A percentile compares a stretch with the other conserved stretches of the same genome.
Evolutionary conservation across 2,329 filamentous ascomycete species (phyloP).

Genomic region (Aureobasidium lini): DNA sequence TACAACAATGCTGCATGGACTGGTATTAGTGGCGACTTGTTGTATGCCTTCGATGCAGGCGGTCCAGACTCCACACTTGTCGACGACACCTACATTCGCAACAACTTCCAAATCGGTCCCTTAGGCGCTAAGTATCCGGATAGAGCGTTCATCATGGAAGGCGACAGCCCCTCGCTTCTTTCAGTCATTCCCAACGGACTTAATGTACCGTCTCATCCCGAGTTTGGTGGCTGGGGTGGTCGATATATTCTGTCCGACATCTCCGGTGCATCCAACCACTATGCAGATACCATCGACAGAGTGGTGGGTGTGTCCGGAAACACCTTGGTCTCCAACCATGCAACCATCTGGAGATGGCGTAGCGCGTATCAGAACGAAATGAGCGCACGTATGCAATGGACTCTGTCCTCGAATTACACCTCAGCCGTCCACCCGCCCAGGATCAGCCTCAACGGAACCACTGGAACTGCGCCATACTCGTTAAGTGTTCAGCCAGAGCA

Average conservation of each 20-base stretch:
- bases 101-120: slow-evolving; percentile 47
- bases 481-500: slow-evolving; percentile 36
- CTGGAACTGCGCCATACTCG: slow-evolving; percentile 31
- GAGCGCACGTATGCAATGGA: slow-evolving; percentile 44
- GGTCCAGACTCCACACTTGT: slow-evolving; percentile 44
- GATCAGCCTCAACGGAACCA: slow-evolving; percentile 35
- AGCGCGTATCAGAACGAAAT: slow-evolving; percentile 47
- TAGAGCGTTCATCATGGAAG: slow-evolving; percentile 46
- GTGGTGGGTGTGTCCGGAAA: slow-evolving; percentile 29
- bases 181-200: slow-evolving; percentile 45
- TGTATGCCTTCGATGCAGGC: slow-evolving; percentile 41
- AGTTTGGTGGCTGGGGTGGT: slow-evolving; percentile 45
- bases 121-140: slow-evolving; percentile 38
- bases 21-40: slow-evolving; percentile 46
- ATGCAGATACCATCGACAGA: slow-evolving; percentile 31
- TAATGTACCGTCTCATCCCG: slow-evolving; percentile 37
- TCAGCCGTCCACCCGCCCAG: slow-evolving; percentile 43
- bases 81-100: slow-evolving; percentile 44
- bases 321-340: slow-evolving; percentile 37
- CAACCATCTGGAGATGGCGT: slow-evolving; percentile 49
- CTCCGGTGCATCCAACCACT: slow-evolving; percentile 29
- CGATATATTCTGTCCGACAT: slow-evolving; percentile 35
- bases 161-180: slow-evolving; percentile 46
- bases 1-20: slow-evolving; percentile 50
- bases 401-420: slow-evolving; percentile 27